Percentiles rank a stretch among this genome's conserved stretches.
Conservation (phyloP, 164 flowering plant genomes). For the Sedum album region DNA sequence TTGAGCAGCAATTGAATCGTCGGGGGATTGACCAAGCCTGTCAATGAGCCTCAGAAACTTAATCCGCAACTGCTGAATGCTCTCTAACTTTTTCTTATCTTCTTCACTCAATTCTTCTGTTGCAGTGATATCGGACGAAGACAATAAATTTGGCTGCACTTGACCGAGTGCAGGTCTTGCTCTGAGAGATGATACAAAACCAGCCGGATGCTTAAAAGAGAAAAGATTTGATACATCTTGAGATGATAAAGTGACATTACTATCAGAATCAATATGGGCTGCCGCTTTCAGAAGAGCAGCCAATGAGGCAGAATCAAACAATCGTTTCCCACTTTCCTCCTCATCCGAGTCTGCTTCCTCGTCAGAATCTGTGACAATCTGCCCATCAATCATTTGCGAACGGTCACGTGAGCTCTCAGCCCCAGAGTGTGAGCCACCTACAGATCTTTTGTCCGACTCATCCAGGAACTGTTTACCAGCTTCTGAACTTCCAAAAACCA, state of each 20-base stretch:
- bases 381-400: conserved; percentile 55
- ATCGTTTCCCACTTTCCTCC: conserved; percentile 54
- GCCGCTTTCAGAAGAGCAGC: conserved; percentile 93
- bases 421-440: conserved; percentile 9
- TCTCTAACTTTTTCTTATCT: conserved; percentile 81
- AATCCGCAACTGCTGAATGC: conserved; percentile 90
- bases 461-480: conserved; percentile 59
- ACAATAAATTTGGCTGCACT: conserved; percentile 36
- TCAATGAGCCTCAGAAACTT: conserved; percentile 87
- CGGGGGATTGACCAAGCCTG: conserved; percentile 97
- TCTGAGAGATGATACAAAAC: conserved; percentile 62
- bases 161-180: conserved; percentile 64
- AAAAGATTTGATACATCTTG: conserved; percentile 73
- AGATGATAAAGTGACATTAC: conserved; percentile 47
- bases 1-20: conserved; percentile 94
- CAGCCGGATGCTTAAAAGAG: conserved; percentile 86
- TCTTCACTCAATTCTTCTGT: conserved; percentile 57
- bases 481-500: conserved; percentile 48
- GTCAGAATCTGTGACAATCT: conserved; percentile 78
- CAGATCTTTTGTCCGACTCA: conserved; percentile 54
- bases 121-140: conserved; percentile 24
- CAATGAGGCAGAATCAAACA: conserved; percentile 85
- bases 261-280: conserved; percentile 37
- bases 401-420: conserved; percentile 37
- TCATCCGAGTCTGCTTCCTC: conserved; percentile 80